A percentile compares a stretch with the other conserved stretches of the same genome.
These are phyloP conservation scores for Gillenia trifoliata DNA, from an alignment of 306 rosid species.

Conservation along the genomic window DNA sequence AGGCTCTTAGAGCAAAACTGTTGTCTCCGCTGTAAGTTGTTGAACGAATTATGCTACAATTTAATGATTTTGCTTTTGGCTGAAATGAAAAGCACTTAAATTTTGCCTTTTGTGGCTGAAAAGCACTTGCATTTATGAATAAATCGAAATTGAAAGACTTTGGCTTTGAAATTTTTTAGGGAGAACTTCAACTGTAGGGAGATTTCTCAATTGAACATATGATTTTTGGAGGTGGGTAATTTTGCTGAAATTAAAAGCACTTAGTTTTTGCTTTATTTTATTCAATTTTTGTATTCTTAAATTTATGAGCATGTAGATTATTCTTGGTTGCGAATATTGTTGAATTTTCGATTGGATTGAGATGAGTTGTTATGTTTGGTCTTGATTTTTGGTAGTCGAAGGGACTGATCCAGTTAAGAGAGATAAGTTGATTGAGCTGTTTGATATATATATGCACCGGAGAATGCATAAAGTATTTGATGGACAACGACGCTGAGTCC, in stretches of 20 bases:
- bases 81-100: neutral
- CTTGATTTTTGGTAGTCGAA: constrained; percentile 60
- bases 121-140: too few relatives aligned
- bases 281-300: too few relatives aligned
- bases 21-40: constrained; percentile 90
- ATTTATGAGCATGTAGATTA: neutral
- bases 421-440: constrained; percentile 76
- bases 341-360: constrained; percentile 15
- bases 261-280: too few relatives aligned
- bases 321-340: neutral
- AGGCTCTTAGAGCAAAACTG: constrained; percentile 86
- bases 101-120: neutral
- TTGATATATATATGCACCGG: constrained; percentile 87
- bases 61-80: neutral
- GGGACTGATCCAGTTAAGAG: constrained; percentile 80
- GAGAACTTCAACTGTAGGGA: constrained; percentile 93
- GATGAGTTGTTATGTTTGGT: neutral
- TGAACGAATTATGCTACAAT: neutral
- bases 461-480: constrained; percentile 98
- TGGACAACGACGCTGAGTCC: constrained; percentile 95
- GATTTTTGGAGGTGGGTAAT: constrained; percentile 87
- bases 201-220: constrained; percentile 97
- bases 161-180: constrained; percentile 46
- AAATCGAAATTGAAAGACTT: constrained; percentile 5
- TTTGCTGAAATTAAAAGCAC: neutral